A percentile compares a stretch with the other conserved stretches of the same genome.
These are phyloP conservation scores for Alternaria burnsii DNA, from an alignment of 2,329 filamentous ascomycete species.

Conservation along the genomic window DNA sequence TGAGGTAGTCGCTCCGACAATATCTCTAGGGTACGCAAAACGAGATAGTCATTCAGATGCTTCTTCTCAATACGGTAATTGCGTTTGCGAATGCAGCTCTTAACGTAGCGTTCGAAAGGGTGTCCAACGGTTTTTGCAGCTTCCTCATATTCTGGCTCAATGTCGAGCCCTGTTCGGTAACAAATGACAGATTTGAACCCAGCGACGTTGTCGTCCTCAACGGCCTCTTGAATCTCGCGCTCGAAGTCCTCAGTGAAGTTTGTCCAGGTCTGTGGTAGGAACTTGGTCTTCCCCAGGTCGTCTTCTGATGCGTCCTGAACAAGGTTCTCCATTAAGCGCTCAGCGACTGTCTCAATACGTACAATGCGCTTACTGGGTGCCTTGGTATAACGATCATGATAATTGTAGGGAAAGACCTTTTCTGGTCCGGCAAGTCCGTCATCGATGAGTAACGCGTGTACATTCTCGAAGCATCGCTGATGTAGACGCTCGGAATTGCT, in stretches of 20 bases:
- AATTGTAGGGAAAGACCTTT: constrained; percentile 67
- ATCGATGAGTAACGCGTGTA: constrained; percentile 79
- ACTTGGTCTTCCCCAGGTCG: constrained; percentile 43
- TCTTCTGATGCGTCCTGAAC: constrained; percentile 51
- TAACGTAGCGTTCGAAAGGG: constrained; percentile 54
- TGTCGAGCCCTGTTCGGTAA: constrained; percentile 76
- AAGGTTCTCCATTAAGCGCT: constrained; percentile 65
- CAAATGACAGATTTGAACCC: constrained; percentile 87
- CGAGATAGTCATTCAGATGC: constrained; percentile 73
- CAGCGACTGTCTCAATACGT: constrained; percentile 77
- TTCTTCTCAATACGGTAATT: constrained; percentile 67
- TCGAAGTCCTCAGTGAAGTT: constrained; percentile 62
- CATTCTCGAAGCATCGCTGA: constrained; percentile 72
- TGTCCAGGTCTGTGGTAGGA: constrained; percentile 51
- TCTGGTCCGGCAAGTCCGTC: constrained; percentile 70
- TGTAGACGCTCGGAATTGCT: constrained; percentile 64
- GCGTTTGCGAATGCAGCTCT: constrained; percentile 48
- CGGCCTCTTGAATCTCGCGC: constrained; percentile 62
- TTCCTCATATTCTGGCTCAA: constrained; percentile 56
- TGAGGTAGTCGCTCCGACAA: constrained; percentile 56
- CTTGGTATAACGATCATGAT: constrained; percentile 67
- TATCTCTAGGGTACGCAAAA: constrained; percentile 69
- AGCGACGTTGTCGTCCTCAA: constrained; percentile 73
- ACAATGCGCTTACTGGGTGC: constrained; percentile 76
- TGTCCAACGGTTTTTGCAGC: constrained; percentile 44